These are phyloP conservation scores for Globisporangium splendens DNA, from an alignment of 352 stramenopile genomes.

Conservation along the genomic window DNA sequence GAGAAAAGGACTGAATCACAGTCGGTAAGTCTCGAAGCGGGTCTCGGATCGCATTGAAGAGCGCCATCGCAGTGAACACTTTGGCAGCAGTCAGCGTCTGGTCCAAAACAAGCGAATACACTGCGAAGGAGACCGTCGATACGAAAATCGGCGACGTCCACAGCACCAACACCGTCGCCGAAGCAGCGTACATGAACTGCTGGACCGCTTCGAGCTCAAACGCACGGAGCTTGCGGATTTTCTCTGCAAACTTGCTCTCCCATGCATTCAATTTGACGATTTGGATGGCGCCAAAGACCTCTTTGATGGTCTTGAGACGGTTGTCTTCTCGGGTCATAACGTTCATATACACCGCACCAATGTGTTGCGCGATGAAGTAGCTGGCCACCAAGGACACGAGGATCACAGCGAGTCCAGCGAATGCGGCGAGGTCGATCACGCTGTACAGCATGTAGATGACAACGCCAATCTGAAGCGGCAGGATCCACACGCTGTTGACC, in stretches of 20 bases:
- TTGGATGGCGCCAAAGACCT: conserved; percentile 90
- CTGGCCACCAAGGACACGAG: conserved; percentile 26
- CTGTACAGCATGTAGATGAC: conserved; percentile 37
- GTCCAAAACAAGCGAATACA: conserved; percentile 28
- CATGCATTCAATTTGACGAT: conserved; percentile 95
- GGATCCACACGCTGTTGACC: conserved; percentile 60
- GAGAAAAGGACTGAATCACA: conserved; percentile 21
- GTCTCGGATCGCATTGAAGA: conserved; percentile 37
- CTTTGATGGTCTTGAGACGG: conserved; percentile 88
- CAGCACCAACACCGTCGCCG: conserved; percentile 43
- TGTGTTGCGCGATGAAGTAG: conserved; percentile 40
- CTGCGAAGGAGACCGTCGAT: conserved; percentile 27
- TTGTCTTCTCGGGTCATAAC: conserved; percentile 86
- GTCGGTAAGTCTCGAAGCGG: conserved; percentile 27
- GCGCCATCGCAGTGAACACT: conserved; percentile 44
- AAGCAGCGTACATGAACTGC: conserved; percentile 47
- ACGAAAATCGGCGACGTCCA: conserved; percentile 21
- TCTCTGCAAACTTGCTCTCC: conserved; percentile 67
- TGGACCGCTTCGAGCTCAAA: conserved; percentile 53
- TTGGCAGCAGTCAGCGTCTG: conserved; percentile 32
- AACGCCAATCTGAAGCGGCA: conserved; percentile 33
- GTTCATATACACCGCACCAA: conserved; percentile 43
- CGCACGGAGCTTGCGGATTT: conserved; percentile 47
- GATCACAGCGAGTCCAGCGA: conserved; percentile 40
- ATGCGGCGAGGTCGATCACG: conserved; percentile 27